A percentile compares a stretch with the other conserved stretches of the same genome.
Evolutionary conservation across 257 asterid genomes (phyloP).

Genomic region (Anisodus acutangulus): DNA sequence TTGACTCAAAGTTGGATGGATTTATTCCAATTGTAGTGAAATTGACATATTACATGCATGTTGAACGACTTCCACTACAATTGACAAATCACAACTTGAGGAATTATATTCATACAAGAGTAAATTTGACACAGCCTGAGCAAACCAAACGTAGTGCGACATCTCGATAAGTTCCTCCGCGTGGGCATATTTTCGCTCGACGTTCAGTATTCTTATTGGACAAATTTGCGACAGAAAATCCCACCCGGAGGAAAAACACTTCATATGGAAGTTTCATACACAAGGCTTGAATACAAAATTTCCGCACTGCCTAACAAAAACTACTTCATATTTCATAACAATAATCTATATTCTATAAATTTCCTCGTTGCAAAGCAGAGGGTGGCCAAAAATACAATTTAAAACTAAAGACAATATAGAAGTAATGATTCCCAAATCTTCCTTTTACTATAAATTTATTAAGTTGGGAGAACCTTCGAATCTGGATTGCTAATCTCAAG

Average conservation of each 20-base stretch:
- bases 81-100: not conserved
- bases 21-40: not conserved
- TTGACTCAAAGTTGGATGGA: not conserved
- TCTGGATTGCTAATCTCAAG: not conserved
- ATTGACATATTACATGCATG: not conserved
- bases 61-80: not conserved
- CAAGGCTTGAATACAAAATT: no score
- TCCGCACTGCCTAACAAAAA: no score
- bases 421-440: not conserved
- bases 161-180: no score
- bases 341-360: no score
- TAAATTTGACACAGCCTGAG: not conserved
- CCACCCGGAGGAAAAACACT: no score
- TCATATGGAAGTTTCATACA: no score
- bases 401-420: not conserved
- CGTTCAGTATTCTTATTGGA: no score
- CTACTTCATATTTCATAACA: no score
- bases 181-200: not conserved
- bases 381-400: not conserved
- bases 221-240: no score
- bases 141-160: not conserved
- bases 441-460: not conserved
- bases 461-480: no score
- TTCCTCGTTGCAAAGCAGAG: not conserved
- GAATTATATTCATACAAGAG: not conserved